phyloP scores from a whole-genome alignment of 2,329 filamentous ascomycete genomes.

The Amphichorda felina region DNA sequence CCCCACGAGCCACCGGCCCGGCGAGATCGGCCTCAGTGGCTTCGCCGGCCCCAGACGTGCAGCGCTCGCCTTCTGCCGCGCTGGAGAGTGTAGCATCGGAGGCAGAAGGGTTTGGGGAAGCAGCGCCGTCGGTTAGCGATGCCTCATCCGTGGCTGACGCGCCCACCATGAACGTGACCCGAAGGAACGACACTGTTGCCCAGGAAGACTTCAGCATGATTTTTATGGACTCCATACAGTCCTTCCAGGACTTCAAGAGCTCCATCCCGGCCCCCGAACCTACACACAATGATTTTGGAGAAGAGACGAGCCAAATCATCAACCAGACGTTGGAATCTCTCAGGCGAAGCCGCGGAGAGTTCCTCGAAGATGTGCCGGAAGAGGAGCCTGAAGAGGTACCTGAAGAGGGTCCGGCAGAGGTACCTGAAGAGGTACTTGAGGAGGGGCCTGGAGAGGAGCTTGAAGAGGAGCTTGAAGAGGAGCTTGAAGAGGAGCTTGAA shows the following conservation, averaged over 20 bases:
- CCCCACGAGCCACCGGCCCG: slow-evolving; percentile 15
- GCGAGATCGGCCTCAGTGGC: slow-evolving; percentile 5
- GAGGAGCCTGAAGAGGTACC: neutral
- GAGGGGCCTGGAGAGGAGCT: neutral
- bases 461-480: neutral
- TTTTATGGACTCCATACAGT: slow-evolving; percentile 40
- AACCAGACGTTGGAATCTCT: slow-evolving; percentile 41
- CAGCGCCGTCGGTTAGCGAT: neutral
- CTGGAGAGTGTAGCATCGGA: slow-evolving; percentile 2
- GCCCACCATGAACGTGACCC: neutral
- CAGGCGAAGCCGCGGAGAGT: no score
- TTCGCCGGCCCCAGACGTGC: neutral
- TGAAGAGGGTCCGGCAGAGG: no score
- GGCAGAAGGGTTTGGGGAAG: slow-evolving; percentile 1
- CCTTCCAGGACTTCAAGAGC: slow-evolving; percentile 26
- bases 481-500: neutral
- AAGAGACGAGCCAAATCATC: slow-evolving; percentile 44
- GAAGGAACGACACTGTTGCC: slow-evolving; percentile 27
- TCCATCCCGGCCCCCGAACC: slow-evolving; percentile 13
- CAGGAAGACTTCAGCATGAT: slow-evolving; percentile 52
- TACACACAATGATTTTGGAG: slow-evolving; percentile 34
- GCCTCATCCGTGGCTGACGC: neutral
- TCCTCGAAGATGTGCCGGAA: slow-evolving; percentile 6
- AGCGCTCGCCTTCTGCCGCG: neutral
- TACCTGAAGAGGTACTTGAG: no score